phyloP scores from a whole-genome alignment of 192 early-diverging fungal species.

The Piromyces sp. region DNA sequence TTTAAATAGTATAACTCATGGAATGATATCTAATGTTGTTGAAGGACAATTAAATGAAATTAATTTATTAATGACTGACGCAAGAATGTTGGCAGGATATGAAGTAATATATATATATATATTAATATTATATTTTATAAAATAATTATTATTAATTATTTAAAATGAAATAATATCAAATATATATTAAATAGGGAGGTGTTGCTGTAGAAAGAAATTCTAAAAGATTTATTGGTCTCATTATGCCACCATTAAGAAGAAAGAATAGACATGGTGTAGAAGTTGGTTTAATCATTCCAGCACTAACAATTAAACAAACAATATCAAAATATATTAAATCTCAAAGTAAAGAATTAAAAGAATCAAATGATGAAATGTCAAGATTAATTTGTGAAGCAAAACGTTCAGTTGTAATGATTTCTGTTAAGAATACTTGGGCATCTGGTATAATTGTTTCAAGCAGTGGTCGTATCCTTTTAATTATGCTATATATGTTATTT shows the following conservation, averaged over 20 bases:
- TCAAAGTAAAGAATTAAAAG: background rate
- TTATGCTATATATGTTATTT: no score
- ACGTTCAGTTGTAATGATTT: background rate
- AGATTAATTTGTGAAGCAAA: background rate
- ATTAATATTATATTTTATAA: no score
- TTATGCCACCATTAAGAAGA: background rate
- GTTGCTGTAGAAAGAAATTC: background rate
- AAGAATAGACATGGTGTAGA: background rate
- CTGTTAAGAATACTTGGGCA: background rate
- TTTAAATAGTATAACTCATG: background rate
- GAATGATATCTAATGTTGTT: background rate
- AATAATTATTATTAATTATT: no score
- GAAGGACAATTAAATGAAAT: background rate
- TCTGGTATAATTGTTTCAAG: background rate
- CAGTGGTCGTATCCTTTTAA: background rate
- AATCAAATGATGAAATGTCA: background rate
- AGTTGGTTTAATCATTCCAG: background rate
- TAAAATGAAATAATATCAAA: no score
- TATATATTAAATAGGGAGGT: background rate
- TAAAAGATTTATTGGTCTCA: background rate
- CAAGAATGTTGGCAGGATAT: background rate
- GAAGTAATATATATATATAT: background rate
- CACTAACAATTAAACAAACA: background rate
- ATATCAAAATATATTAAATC: background rate
- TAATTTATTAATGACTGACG: background rate